Evolutionary conservation across 768 basidiomycete genomes (phyloP), one percentile per base, ranked within the genome.

Genomic region (Lactarius quietus): DNA sequence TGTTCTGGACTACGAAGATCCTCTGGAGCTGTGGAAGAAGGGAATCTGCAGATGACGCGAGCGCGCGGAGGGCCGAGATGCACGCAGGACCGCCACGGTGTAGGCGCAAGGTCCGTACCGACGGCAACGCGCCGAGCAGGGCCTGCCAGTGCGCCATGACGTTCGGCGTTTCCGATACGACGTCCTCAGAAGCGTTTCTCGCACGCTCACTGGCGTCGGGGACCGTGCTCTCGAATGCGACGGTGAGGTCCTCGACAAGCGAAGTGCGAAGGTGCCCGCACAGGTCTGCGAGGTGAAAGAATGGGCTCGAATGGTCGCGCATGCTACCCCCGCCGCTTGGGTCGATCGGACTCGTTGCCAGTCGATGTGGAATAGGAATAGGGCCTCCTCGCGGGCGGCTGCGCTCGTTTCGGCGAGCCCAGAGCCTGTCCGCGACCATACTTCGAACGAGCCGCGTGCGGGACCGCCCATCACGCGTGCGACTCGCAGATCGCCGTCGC

Each of bases 331-430:
- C 61, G 14, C 57, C 39, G 6, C 15, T 45, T 14, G 61, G 61
- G 41, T 66, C 65, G 33, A 59, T 28, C 33, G 65, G 65, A n/a
- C 65, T 66, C 35, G n/a, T 12, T 5, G 57, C 65, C 65, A 66
- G 39, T 66, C 61, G n/a, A 66, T 58, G 17, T 38, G 26, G 12
- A 66, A 53, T 39, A 43, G 3, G 41, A 66, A 62, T 0, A 66
- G 35, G 45, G 65, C 65, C 3, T 58, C 61, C 4, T 62, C 48
- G 26, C 3, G 18, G 33, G 45, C 36, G 1, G 57, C 14, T n/a
- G 29, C 3, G 58, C 63, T 2, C 10, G 38, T 12, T 12, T 45
- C 38, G n/a, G 17, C 18, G 57, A 39, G 6, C 26, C 48, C 57
- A 15, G 61, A 62, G 2, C 61, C 39, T 33, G 61, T 59, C 61